phyloP scores from a whole-genome alignment of 495 filamentous ascomycete species.

The Aspergillus sparsus region DNA sequence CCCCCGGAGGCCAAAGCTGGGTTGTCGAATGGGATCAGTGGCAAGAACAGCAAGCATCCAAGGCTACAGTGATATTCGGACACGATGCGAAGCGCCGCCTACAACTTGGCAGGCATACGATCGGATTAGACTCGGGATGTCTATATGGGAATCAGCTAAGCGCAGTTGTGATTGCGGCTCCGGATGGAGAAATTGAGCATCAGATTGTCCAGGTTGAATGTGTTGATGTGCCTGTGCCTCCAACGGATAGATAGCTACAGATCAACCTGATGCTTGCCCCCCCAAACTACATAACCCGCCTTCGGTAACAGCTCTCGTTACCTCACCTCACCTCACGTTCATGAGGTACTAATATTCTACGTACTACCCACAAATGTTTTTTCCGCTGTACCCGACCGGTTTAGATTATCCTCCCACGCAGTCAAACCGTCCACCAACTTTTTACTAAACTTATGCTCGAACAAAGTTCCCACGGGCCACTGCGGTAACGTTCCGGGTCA shows the following conservation, averaged over 20 bases:
- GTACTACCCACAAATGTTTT: too few relatives aligned
- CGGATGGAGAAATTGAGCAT: slow-evolving; percentile 16
- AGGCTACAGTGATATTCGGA: slow-evolving; percentile 29
- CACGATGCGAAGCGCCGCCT: slow-evolving; percentile 33
- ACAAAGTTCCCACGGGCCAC: too few relatives aligned
- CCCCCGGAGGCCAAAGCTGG: slow-evolving; percentile 28
- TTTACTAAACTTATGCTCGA: too few relatives aligned
- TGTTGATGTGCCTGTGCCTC: slow-evolving; percentile 22
- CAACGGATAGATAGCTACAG: background rate
- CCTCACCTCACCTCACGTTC: too few relatives aligned
- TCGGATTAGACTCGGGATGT: slow-evolving; percentile 30
- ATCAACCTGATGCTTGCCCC: background rate
- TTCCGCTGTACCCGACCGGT: too few relatives aligned
- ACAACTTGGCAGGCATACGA: slow-evolving; percentile 26
- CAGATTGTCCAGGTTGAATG: slow-evolving; percentile 27
- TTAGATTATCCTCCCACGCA: too few relatives aligned
- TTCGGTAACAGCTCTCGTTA: too few relatives aligned
- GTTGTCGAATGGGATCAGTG: slow-evolving; percentile 27
- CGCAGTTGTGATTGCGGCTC: slow-evolving; percentile 25
- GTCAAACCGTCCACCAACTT: too few relatives aligned
- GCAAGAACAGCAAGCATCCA: slow-evolving; percentile 23
- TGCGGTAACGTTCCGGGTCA: too few relatives aligned
- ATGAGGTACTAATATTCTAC: too few relatives aligned
- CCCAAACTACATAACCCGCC: too few relatives aligned
- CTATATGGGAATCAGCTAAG: slow-evolving; percentile 29